Conservation (phyloP, 1,139 yeast species). For the Sugiyamaella xylanicola region DNA sequence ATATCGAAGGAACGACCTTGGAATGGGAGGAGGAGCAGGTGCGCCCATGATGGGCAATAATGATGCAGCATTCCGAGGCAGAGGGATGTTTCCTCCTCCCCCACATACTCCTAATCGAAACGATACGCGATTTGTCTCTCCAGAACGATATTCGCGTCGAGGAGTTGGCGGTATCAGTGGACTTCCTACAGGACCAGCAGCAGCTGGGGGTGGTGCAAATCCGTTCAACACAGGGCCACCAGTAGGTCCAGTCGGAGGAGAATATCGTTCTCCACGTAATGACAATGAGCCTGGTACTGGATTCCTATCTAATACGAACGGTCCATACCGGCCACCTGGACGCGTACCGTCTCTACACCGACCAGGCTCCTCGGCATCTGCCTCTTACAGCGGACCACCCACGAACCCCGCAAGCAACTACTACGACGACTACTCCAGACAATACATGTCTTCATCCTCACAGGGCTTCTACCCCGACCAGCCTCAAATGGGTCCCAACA, state of each 20-base stretch:
- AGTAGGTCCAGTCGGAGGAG: conserved; percentile 4
- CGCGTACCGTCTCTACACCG: conserved; percentile 4
- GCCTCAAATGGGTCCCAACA: conserved; percentile 2
- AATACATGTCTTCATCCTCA: conserved; percentile 8
- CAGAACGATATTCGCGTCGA: conserved; percentile 15
- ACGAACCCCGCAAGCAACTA: background rate
- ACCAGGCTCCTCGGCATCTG: conserved; percentile 15
- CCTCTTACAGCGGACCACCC: conserved; percentile 12
- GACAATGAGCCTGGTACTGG: background rate
- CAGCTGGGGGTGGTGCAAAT: background rate
- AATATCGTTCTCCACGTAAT: conserved; percentile 7
- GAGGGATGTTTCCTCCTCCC: conserved; percentile 10
- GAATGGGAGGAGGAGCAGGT: background rate
- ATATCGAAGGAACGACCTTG: background rate
- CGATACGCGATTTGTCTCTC: conserved; percentile 13
- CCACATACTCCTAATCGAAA: conserved; percentile 10
- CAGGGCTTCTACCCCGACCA: conserved; percentile 14
- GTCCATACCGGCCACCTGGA: background rate
- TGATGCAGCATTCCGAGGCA: conserved; percentile 2
- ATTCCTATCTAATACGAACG: background rate
- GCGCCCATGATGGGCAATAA: background rate
- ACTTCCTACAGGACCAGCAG: background rate
- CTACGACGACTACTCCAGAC: conserved; percentile 12
- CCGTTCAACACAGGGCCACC: background rate
- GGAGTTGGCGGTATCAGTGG: conserved; percentile 1